Conservation (phyloP, 2,329 filamentous ascomycete genomes). For the Microdochium paspali region DNA sequence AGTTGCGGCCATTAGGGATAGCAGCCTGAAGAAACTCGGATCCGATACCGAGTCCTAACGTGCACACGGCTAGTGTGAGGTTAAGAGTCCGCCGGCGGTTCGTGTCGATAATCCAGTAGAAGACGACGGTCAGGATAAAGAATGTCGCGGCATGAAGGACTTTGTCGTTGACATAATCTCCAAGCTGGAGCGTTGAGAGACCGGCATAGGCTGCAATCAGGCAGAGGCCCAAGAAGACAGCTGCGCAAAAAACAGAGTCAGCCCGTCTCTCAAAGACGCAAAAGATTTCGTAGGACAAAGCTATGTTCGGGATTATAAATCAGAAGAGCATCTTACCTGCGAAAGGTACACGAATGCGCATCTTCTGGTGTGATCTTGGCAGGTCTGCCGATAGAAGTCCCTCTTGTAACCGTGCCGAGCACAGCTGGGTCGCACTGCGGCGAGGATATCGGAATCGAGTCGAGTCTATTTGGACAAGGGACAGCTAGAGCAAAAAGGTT, state of each 20-base stretch:
- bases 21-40: slow-evolving; percentile 69
- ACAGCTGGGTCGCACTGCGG: too few species aligned
- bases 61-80: slow-evolving; percentile 73
- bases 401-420: too few species aligned
- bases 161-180: slow-evolving; percentile 71
- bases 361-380: slow-evolving; percentile 27
- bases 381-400: too few species aligned
- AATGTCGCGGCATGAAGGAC: slow-evolving; percentile 79
- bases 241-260: slow-evolving; percentile 26
- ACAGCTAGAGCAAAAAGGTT: too few species aligned
- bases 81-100: slow-evolving; percentile 77
- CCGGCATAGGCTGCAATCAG: slow-evolving; percentile 71
- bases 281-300: not conserved
- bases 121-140: slow-evolving; percentile 75
- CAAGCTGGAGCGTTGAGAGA: slow-evolving; percentile 55
- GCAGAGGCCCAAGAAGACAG: slow-evolving; percentile 60
- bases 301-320: not conserved
- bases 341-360: slow-evolving; percentile 84
- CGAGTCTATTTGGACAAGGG: too few species aligned
- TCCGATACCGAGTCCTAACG: slow-evolving; percentile 58
- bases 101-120: slow-evolving; percentile 97
- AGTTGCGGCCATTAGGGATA: slow-evolving; percentile 61
- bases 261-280: not conserved
- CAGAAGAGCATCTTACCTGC: slow-evolving; percentile 51
- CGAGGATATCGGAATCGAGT: too few species aligned